These are phyloP conservation scores for Medicago arabica DNA, from an alignment of 306 rosid species.

Conservation along the genomic window DNA sequence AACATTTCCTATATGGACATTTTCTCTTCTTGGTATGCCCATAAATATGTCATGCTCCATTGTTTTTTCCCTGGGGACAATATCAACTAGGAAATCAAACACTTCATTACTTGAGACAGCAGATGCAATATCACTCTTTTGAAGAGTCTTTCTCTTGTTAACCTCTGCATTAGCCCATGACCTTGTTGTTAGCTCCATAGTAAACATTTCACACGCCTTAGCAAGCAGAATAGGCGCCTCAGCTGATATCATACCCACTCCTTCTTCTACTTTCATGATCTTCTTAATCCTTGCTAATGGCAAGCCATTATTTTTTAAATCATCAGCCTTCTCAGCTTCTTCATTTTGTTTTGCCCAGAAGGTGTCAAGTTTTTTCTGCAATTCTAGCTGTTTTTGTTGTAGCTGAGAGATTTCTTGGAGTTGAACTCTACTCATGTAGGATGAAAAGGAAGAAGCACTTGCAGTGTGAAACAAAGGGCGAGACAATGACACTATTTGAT, in stretches of 20 bases:
- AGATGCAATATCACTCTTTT: slow-evolving; percentile 63
- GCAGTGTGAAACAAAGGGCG: slow-evolving; percentile 44
- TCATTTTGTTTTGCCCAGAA: slow-evolving; percentile 53
- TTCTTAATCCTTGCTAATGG: slow-evolving; percentile 73
- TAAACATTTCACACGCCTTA: slow-evolving; percentile 78
- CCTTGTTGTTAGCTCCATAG: slow-evolving; percentile 63
- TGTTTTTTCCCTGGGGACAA: slow-evolving; percentile 58
- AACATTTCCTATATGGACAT: too few species aligned
- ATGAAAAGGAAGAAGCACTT: slow-evolving; percentile 42
- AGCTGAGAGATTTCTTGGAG: slow-evolving; percentile 31
- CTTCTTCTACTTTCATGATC: slow-evolving; percentile 70
- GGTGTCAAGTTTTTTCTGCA: slow-evolving; percentile 53
- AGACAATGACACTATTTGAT: slow-evolving; percentile 42
- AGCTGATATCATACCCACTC: slow-evolving; percentile 65
- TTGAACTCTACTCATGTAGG: slow-evolving; percentile 46
- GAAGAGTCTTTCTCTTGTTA: slow-evolving; percentile 61
- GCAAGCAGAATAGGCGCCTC: slow-evolving; percentile 67
- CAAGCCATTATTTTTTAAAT: slow-evolving; percentile 53
- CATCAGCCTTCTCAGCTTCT: slow-evolving; percentile 50
- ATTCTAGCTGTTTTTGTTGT: slow-evolving; percentile 50
- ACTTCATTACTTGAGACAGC: slow-evolving; percentile 64
- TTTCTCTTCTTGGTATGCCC: slow-evolving; percentile 47
- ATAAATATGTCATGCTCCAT: slow-evolving; percentile 48
- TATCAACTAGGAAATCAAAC: slow-evolving; percentile 68
- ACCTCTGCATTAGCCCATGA: slow-evolving; percentile 65